A percentile compares a stretch with the other conserved stretches of the same genome.
Conservation (phyloP, 2,329 filamentous ascomycete genomes). For the Fusarium scirpi region DNA sequence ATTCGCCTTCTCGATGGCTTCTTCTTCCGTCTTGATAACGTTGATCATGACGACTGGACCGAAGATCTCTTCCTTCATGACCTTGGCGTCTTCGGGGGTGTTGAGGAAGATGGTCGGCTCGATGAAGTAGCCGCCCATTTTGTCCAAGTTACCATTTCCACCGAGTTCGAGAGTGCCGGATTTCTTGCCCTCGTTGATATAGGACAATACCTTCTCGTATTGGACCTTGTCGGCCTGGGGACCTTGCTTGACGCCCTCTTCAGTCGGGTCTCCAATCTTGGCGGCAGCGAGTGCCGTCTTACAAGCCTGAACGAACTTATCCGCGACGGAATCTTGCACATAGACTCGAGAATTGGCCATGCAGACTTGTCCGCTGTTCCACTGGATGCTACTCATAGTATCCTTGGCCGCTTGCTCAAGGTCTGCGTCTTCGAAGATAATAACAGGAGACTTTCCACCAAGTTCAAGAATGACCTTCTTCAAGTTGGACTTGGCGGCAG, state of each 20-base stretch:
- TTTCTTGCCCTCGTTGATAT: slow-evolving; percentile 34
- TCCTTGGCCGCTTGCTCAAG: slow-evolving; percentile 58
- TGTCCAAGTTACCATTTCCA: slow-evolving; percentile 16
- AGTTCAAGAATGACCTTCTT: slow-evolving; percentile 76
- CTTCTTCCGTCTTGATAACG: slow-evolving; percentile 53
- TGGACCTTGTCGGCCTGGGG: slow-evolving; percentile 34
- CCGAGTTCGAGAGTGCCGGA: slow-evolving; percentile 17
- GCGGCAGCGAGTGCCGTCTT: slow-evolving; percentile 14
- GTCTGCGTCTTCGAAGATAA: slow-evolving; percentile 70
- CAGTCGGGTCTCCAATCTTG: slow-evolving; percentile 11
- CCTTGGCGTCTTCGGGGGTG: slow-evolving; percentile 51
- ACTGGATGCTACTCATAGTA: slow-evolving; percentile 59
- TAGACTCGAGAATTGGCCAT: slow-evolving; percentile 70
- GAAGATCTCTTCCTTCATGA: slow-evolving; percentile 73
- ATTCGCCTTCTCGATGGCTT: slow-evolving; percentile 51
- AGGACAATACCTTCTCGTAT: slow-evolving; percentile 23
- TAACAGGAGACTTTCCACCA: slow-evolving; percentile 74
- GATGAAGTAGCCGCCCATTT: slow-evolving; percentile 26
- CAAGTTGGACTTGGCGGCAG: slow-evolving; percentile 71
- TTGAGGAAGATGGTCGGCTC: slow-evolving; percentile 37
- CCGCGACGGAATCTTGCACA: slow-evolving; percentile 64
- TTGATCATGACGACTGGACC: slow-evolving; percentile 72
- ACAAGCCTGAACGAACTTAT: slow-evolving; percentile 16
- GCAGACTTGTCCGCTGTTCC: slow-evolving; percentile 70
- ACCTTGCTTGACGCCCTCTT: slow-evolving; percentile 17